Evolutionary conservation across 75 land plant genomes (phyloP).

Genomic region (Pinus albicaulis): DNA sequence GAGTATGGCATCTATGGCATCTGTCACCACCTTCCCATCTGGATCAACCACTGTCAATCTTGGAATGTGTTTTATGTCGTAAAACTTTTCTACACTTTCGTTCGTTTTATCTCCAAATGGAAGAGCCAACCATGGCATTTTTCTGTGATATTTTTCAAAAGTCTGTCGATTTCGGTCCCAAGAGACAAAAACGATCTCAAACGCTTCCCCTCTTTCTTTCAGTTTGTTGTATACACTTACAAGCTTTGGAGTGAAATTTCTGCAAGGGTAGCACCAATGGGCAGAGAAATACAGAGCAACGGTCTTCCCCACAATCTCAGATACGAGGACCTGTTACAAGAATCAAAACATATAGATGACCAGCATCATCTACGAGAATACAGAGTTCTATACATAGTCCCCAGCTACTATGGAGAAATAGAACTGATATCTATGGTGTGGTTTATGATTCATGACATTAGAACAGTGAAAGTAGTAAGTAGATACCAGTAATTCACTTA

Average conservation of each 20-base stretch:
- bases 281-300: slow-evolving; percentile 74
- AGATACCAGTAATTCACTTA: too few species aligned
- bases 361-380: too few species aligned
- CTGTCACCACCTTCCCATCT: slow-evolving; percentile 49
- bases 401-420: too few species aligned
- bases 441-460: too few species aligned
- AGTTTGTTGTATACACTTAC: slow-evolving; percentile 38
- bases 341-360: too few species aligned
- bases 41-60: slow-evolving; percentile 47
- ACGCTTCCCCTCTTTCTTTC: slow-evolving; percentile 38
- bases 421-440: too few species aligned
- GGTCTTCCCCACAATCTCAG: slow-evolving; percentile 56
- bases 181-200: slow-evolving; percentile 65
- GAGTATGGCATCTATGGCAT: slow-evolving; percentile 27
- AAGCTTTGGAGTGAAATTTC: slow-evolving; percentile 3
- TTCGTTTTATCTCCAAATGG: slow-evolving; percentile 41
- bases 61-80: slow-evolving; percentile 35
- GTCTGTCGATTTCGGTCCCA: slow-evolving; percentile 51
- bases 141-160: slow-evolving; percentile 45
- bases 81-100: too few species aligned
- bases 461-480: too few species aligned
- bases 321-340: slow-evolving; percentile 33
- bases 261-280: slow-evolving; percentile 74
- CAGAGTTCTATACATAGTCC: too few species aligned
- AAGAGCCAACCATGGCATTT: slow-evolving; percentile 75